These are phyloP conservation scores for Ascochyta pisi DNA, from an alignment of 2,329 filamentous ascomycete genomes.

Conservation along the genomic window DNA sequence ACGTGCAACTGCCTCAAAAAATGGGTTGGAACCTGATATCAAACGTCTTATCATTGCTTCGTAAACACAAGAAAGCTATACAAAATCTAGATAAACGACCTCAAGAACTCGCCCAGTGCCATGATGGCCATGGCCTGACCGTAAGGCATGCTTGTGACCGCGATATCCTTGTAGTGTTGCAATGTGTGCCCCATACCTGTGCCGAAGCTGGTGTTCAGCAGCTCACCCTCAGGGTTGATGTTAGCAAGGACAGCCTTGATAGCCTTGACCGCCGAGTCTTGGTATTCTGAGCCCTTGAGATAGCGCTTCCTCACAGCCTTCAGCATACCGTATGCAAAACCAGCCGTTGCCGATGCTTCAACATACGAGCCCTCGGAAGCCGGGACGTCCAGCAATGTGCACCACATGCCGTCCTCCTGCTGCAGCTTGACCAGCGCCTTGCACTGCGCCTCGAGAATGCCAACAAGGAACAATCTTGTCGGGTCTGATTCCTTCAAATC, in stretches of 20 bases:
- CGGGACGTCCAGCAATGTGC: conserved; percentile 73
- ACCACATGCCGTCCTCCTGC: conserved; percentile 70
- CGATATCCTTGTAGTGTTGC: conserved; percentile 79
- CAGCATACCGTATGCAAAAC: conserved; percentile 80
- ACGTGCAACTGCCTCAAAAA: too few relatives aligned
- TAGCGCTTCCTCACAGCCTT: conserved; percentile 76
- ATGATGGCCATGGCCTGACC: conserved; percentile 87
- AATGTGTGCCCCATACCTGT: conserved; percentile 77
- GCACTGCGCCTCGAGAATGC: conserved; percentile 73
- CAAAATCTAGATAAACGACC: conserved; percentile 60
- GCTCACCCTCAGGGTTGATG: conserved; percentile 71
- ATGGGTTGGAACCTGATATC: neutral
- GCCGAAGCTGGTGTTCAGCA: conserved; percentile 78
- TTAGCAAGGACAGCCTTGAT: conserved; percentile 71
- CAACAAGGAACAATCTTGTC: conserved; percentile 65
- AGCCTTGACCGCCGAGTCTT: conserved; percentile 68
- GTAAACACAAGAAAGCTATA: neutral
- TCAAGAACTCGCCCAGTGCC: conserved; percentile 75
- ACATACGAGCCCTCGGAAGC: conserved; percentile 73
- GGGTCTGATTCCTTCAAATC: conserved; percentile 66
- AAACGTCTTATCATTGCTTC: neutral
- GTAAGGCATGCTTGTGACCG: conserved; percentile 81
- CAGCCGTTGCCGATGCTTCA: conserved; percentile 79
- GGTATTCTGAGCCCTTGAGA: conserved; percentile 65
- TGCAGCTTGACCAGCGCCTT: conserved; percentile 69